phyloP scores from a whole-genome alignment of 2,329 filamentous ascomycete species.

The Monilinia polystroma region DNA sequence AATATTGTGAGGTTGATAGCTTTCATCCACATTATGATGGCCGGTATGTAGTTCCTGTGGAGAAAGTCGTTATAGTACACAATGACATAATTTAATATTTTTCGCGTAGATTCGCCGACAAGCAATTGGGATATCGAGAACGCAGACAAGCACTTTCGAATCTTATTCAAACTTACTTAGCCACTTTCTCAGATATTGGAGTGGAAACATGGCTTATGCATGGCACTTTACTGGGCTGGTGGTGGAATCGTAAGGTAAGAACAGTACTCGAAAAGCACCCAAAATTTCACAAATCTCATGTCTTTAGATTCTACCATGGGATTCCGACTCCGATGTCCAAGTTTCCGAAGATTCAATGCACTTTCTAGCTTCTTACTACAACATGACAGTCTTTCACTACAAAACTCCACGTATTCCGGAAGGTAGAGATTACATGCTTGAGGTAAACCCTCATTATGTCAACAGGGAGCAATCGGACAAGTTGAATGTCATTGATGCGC shows the following conservation, averaged over 20 bases:
- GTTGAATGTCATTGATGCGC: constrained; percentile 77
- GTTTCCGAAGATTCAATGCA: constrained; percentile 53
- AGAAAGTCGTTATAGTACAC: not conserved
- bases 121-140: constrained; percentile 45
- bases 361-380: constrained; percentile 52
- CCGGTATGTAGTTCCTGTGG: constrained; percentile 33
- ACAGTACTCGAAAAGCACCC: constrained; percentile 9
- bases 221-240: constrained; percentile 82
- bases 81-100: not conserved
- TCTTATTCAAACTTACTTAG: constrained; percentile 73
- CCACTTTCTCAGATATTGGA: constrained; percentile 60
- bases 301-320: constrained; percentile 68
- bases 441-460: constrained; percentile 71
- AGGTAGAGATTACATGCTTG: constrained; percentile 64
- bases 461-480: constrained; percentile 63
- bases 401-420: constrained; percentile 39
- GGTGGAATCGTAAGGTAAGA: constrained; percentile 64
- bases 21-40: constrained; percentile 45
- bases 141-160: constrained; percentile 57
- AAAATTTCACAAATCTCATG: not conserved
- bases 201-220: constrained; percentile 61
- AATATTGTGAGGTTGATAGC: constrained; percentile 29
- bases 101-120: constrained; percentile 41
- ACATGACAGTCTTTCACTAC: constrained; percentile 42
- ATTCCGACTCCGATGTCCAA: constrained; percentile 70